Evolutionary conservation across 257 asterid species (phyloP).

Genomic region (Marsdenia floribunda): DNA sequence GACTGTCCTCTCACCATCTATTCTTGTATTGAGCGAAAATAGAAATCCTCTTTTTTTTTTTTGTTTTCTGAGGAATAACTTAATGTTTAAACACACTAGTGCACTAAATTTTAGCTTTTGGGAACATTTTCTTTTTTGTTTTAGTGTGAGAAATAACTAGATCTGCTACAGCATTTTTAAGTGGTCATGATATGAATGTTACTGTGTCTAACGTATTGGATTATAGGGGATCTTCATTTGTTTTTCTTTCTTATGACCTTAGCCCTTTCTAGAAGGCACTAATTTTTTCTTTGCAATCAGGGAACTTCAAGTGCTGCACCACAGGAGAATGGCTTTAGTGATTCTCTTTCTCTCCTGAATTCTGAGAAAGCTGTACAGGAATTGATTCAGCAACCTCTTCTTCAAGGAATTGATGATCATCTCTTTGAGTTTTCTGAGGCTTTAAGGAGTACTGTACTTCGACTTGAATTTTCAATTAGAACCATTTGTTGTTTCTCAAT

Average conservation of each 20-base stretch:
- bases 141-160: neutral
- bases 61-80: neutral
- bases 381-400: slow-evolving; percentile 57
- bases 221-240: neutral
- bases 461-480: slow-evolving; percentile 13
- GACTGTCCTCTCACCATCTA: neutral
- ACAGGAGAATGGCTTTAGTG: slow-evolving; percentile 44
- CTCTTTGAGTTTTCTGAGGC: slow-evolving; percentile 84
- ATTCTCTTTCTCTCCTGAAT: slow-evolving; percentile 38
- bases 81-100: neutral
- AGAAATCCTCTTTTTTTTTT: neutral
- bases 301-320: slow-evolving; percentile 38
- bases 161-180: neutral
- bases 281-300: slow-evolving; percentile 26
- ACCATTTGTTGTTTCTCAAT: neutral
- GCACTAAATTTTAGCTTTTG: neutral
- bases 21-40: neutral
- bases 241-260: neutral
- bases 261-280: neutral
- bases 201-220: neutral
- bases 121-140: neutral
- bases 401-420: slow-evolving; percentile 75
- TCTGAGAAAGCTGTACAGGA: slow-evolving; percentile 61
- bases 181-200: neutral
- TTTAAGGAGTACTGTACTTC: slow-evolving; percentile 55